A percentile compares a stretch with the other conserved stretches of the same genome.
These are phyloP conservation scores for Boletus vermiculosoides DNA, from an alignment of 768 basidiomycete genomes.

Conservation along the genomic window DNA sequence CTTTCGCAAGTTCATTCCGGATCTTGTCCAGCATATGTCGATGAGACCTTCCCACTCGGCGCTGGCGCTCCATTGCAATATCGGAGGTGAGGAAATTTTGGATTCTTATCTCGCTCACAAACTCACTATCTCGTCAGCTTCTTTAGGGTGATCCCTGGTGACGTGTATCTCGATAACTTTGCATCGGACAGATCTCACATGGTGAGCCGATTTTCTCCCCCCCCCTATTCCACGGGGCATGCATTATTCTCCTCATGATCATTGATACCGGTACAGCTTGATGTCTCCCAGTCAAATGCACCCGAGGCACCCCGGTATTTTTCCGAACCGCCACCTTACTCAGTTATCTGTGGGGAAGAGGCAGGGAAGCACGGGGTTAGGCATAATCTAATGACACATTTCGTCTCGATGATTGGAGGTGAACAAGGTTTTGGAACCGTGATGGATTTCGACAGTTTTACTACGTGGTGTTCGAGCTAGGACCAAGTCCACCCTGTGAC, in stretches of 20 bases:
- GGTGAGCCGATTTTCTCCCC: conserved; percentile 38
- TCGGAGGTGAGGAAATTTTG: conserved; percentile 42
- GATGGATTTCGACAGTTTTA: conserved; percentile 30
- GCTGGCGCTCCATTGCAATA: conserved; percentile 33
- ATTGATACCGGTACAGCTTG: conserved; percentile 3
- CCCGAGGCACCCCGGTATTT: conserved; percentile 34
- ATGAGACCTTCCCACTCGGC: conserved; percentile 42
- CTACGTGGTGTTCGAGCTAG: conserved; percentile 19
- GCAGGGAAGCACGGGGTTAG: conserved; percentile 39
- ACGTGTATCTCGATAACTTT: conserved; percentile 54
- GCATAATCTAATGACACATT: conserved; percentile 59
- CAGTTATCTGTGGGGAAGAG: conserved; percentile 44
- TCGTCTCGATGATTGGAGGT: conserved; percentile 47
- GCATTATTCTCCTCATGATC: neutral
- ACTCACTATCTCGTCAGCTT: conserved; percentile 37
- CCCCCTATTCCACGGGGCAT: conserved; percentile 9
- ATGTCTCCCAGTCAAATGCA: conserved; percentile 1
- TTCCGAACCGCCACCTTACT: conserved; percentile 49
- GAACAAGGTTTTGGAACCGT: conserved; percentile 43
- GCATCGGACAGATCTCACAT: conserved; percentile 78
- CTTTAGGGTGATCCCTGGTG: conserved; percentile 60
- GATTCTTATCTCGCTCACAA: conserved; percentile 7
- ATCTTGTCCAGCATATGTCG: conserved; percentile 43
- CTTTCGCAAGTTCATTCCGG: conserved; percentile 17
- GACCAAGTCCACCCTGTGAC: conserved; percentile 6